Evolutionary conservation across 169 alveolate species (phyloP).

Genomic region (Cryptosporidium muris): DNA sequence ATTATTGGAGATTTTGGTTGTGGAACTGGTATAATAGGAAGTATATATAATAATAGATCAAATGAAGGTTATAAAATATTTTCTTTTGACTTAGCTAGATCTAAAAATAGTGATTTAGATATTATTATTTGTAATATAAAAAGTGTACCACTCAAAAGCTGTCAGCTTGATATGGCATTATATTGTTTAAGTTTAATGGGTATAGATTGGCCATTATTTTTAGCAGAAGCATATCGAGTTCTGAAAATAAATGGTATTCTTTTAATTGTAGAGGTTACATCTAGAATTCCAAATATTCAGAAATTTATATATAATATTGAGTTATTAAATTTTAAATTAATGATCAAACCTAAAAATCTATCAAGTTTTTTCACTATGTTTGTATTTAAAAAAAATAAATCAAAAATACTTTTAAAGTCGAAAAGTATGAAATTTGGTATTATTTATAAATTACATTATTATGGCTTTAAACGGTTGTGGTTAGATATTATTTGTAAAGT

Average conservation of each 20-base stretch:
- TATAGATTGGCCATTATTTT: constrained; percentile 83
- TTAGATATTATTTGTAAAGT: background rate
- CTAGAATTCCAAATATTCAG: constrained; percentile 10
- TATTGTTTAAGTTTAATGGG: constrained; percentile 88
- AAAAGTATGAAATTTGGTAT: background rate
- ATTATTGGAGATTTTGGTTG: constrained; percentile 79
- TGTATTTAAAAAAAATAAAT: constrained; percentile 18
- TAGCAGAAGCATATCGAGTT: constrained; percentile 81
- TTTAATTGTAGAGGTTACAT: constrained; percentile 42
- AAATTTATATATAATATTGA: constrained; percentile 5
- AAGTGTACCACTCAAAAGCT: constrained; percentile 76
- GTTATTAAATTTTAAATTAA: constrained; percentile 11
- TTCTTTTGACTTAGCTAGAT: constrained; percentile 78
- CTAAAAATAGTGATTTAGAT: constrained; percentile 72
- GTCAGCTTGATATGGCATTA: constrained; percentile 76
- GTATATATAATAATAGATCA: constrained; percentile 70
- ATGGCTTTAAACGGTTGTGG: constrained; percentile 13
- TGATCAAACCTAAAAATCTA: constrained; percentile 9
- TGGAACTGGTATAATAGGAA: constrained; percentile 76
- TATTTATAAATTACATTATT: background rate
- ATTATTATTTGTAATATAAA: constrained; percentile 82
- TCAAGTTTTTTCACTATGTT: constrained; percentile 41
- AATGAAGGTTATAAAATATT: constrained; percentile 67
- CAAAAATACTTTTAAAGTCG: background rate
- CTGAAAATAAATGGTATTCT: constrained; percentile 20